Percentiles rank a stretch among this genome's conserved stretches.
Evolutionary conservation across 2,329 filamentous ascomycete genomes (phyloP).

Genomic region (Penicillium sp.): DNA sequence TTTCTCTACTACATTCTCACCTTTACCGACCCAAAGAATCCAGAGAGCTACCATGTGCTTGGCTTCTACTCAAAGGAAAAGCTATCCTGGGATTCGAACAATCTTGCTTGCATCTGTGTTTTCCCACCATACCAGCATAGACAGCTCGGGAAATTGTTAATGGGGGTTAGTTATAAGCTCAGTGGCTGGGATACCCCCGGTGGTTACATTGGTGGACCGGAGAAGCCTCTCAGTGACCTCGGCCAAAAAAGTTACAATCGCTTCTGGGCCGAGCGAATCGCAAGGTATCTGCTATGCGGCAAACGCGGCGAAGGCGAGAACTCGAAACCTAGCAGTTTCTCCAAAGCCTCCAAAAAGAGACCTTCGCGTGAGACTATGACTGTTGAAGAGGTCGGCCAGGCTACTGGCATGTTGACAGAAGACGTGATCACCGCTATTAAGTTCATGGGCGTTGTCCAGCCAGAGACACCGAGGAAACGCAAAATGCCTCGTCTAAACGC

Average conservation of each 20-base stretch:
- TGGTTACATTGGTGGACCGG: conserved; percentile 80
- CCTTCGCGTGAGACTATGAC: conserved; percentile 53
- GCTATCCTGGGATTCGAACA: conserved; percentile 98
- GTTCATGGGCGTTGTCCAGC: conserved; percentile 71
- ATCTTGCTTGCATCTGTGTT: conserved; percentile 90
- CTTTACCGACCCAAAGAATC: conserved; percentile 58
- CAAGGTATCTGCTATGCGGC: conserved; percentile 57
- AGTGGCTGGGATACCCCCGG: conserved; percentile 66
- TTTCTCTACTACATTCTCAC: conserved; percentile 95
- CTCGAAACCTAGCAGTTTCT: conserved; percentile 25
- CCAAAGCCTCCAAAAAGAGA: conserved; percentile 45
- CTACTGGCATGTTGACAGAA: conserved; percentile 80
- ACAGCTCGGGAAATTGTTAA: conserved; percentile 81
- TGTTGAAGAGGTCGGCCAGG: conserved; percentile 68
- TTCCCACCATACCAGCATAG: conserved; percentile 95
- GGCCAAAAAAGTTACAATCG: conserved; percentile 78
- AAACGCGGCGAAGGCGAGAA: conserved; percentile 26
- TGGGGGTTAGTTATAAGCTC: conserved; percentile 91
- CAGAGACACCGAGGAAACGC: conserved; percentile 54
- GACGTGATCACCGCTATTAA: conserved; percentile 77
- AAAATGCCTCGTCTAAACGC: conserved; percentile 37
- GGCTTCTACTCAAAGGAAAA: conserved; percentile 99
- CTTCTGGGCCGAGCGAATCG: conserved; percentile 84
- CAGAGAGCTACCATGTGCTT: conserved; percentile 59
- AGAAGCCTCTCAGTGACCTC: conserved; percentile 86